Base-by-base conservation (phyloP, 257 asterid genomes). In the Gynochthodes officinalis region DNA sequence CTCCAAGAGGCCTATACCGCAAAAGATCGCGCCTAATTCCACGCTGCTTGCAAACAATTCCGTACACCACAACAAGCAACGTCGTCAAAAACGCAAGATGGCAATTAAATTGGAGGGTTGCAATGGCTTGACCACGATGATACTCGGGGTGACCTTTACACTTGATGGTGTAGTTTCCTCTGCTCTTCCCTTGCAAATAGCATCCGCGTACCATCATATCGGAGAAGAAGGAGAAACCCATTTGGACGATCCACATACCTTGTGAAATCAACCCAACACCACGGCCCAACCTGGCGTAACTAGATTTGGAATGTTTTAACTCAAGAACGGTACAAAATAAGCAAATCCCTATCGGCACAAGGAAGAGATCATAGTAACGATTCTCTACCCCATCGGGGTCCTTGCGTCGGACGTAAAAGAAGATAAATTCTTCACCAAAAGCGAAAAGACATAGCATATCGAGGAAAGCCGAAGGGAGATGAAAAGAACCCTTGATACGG, bases 91-190 rank as follows among this genome's bases (percentile, higher is more conserved):
- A 79, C 50, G 97, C 98, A 88, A 94, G 86, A 81, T 94, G 97
- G 74, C 93, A 88, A 78, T 94, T 94, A 71, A 94, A 94, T 62
- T 88, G 98, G 30, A 94, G 89, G 0, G 93, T 86, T 0, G 97
- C 99, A 23, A 94, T 88, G 11, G 99, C 97, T 59, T 96, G 84
- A 67, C 98, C 96, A 4, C 97, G 93, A 63, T 94, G 99, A 63
- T 86, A 94, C 71, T 89, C 95, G 0, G 81, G 85, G 64, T 91
- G 97, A 73, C 98, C 99, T 74, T 91, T 88, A 85, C 99, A 94
- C 79, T 78, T 91, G 7, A 94, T 79, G 15, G 97, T 89, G 66
- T 77, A 94, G 80, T 91, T 94, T 3, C 96, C 99, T 78, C 96
- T 85, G 78, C 98, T 91, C 84, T 80, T 89, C 58, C 80, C 85